These are phyloP conservation scores for Backusella circina DNA, from an alignment of 192 early-diverging fungal species.

Conservation along the genomic window DNA sequence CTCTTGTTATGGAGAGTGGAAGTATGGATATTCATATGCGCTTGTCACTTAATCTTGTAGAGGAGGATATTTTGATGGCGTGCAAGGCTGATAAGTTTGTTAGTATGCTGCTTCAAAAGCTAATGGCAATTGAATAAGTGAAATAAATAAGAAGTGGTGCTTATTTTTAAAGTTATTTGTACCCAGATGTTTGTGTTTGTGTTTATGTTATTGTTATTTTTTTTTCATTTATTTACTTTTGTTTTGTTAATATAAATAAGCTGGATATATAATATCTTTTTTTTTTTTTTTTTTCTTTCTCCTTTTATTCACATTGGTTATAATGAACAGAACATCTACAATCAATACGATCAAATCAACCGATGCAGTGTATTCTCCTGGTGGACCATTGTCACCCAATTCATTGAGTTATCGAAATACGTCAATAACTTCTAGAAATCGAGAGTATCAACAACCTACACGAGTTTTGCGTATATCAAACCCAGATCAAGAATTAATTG, in stretches of 20 bases:
- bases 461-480: background rate
- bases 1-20: constrained; percentile 60
- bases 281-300: background rate
- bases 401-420: background rate
- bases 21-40: constrained; percentile 64
- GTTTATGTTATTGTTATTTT: background rate
- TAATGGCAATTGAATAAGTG: background rate
- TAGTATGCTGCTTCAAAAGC: constrained; percentile 37
- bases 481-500: background rate
- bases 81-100: constrained; percentile 62
- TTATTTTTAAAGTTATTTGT: background rate
- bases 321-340: background rate
- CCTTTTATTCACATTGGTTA: background rate
- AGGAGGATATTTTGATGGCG: constrained; percentile 79
- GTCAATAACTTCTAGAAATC: background rate
- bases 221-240: background rate
- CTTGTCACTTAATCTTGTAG: constrained; percentile 66
- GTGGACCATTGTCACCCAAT: background rate
- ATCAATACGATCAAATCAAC: background rate
- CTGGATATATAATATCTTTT: background rate
- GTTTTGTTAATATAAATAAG: background rate
- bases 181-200: background rate
- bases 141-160: background rate
- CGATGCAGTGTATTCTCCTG: background rate
- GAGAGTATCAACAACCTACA: background rate